These are phyloP conservation scores for Aegilops speltoides DNA, from an alignment of 176 grass and related monocot species.

Conservation along the genomic window DNA sequence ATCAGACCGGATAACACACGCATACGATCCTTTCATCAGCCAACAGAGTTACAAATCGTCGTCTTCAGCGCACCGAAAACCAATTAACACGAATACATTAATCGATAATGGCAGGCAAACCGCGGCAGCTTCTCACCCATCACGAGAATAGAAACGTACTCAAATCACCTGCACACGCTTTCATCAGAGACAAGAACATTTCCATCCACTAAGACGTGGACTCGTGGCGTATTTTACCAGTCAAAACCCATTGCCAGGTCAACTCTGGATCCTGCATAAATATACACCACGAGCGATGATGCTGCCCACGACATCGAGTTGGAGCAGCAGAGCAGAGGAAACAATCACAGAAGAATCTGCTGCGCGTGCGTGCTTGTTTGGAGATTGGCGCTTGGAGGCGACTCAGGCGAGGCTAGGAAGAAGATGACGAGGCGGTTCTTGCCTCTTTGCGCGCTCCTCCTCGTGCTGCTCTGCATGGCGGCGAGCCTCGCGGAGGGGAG, in stretches of 20 bases:
- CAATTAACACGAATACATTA: neutral
- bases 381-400: neutral
- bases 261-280: neutral
- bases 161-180: neutral
- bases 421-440: constrained; percentile 3
- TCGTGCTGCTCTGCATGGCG: constrained; percentile 20
- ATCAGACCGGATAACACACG: neutral
- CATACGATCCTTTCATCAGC: neutral
- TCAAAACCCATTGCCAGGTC: neutral
- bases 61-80: neutral
- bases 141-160: neutral
- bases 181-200: neutral
- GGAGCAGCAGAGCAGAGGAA: neutral
- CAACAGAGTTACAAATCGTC: neutral
- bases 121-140: neutral
- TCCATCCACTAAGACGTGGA: neutral
- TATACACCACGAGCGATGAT: neutral
- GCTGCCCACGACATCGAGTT: neutral
- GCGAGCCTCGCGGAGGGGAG: constrained; percentile 29
- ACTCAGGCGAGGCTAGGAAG: neutral
- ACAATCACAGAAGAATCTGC: neutral
- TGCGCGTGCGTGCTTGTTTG: neutral
- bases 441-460: constrained; percentile 19
- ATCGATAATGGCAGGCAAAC: neutral
- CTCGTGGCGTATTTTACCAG: neutral